These are phyloP conservation scores for Smittium culicis DNA, from an alignment of 371 early-diverging fungal species.

Conservation along the genomic window DNA sequence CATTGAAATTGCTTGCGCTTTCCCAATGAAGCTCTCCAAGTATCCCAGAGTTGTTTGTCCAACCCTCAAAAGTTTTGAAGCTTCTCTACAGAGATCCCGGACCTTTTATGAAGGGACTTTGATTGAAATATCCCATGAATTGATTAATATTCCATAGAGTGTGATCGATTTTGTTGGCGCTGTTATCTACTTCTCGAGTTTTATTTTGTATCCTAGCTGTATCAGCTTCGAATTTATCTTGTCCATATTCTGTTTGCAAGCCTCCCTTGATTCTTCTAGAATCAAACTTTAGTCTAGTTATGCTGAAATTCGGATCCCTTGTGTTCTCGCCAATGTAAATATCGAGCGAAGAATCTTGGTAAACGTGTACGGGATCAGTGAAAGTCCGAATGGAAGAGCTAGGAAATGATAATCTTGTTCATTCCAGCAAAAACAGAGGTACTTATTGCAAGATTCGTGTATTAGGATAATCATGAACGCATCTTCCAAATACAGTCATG, in stretches of 20 bases:
- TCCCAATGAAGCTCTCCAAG: constrained; percentile 14
- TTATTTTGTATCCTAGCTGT: not conserved
- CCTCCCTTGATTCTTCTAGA: constrained; percentile 10
- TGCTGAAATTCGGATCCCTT: constrained; percentile 26
- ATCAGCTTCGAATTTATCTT: constrained; percentile 11
- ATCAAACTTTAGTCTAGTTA: constrained; percentile 30
- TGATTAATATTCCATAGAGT: not conserved
- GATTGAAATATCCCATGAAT: not conserved
- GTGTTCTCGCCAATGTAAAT: constrained; percentile 20
- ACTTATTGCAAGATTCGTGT: constrained; percentile 20
- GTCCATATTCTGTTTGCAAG: constrained; percentile 11
- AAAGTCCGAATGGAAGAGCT: constrained; percentile 33
- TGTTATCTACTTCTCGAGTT: not conserved
- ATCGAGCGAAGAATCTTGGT: constrained; percentile 31
- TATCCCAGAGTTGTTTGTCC: not conserved
- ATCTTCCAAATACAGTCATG: constrained; percentile 24
- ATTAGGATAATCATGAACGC: constrained; percentile 30
- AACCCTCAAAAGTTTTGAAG: not conserved
- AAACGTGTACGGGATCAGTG: constrained; percentile 31
- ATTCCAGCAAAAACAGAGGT: constrained; percentile 35
- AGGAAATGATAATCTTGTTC: constrained; percentile 32
- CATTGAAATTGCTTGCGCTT: constrained; percentile 8
- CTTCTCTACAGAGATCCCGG: not conserved
- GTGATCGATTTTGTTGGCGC: not conserved
- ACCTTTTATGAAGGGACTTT: not conserved